Evolutionary conservation across 2,329 filamentous ascomycete genomes (phyloP).

Genomic region (Aureobasidium vineae): DNA sequence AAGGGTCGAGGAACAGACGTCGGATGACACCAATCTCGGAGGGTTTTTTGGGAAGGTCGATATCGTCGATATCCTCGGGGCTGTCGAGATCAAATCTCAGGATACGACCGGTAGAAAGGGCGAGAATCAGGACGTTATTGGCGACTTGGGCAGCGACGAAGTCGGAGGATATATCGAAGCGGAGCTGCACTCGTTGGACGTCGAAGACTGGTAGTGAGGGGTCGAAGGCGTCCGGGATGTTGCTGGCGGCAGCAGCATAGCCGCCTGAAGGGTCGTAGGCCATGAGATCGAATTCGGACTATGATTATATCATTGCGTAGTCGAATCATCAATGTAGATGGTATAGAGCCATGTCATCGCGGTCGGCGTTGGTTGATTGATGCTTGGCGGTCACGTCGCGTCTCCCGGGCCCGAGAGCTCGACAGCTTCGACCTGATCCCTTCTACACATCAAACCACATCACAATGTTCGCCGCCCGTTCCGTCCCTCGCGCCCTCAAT

Average conservation of each 20-base stretch:
- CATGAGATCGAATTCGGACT: conserved; percentile 27
- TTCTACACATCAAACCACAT: neutral
- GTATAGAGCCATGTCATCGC: conserved; percentile 15
- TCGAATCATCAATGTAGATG: neutral
- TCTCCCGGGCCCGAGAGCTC: neutral
- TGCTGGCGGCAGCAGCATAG: conserved; percentile 32
- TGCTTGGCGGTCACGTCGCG: no score
- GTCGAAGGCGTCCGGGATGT: conserved; percentile 23
- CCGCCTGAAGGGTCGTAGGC: conserved; percentile 32
- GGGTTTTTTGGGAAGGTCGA: conserved; percentile 91
- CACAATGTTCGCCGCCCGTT: conserved; percentile 50
- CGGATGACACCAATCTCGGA: conserved; percentile 89
- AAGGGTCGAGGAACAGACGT: conserved; percentile 96
- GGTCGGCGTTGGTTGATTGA: conserved; percentile 15
- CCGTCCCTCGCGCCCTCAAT: conserved; percentile 45
- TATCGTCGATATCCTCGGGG: conserved; percentile 93
- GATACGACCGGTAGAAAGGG: conserved; percentile 87
- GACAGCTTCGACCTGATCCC: neutral
- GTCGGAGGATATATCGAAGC: conserved; percentile 91
- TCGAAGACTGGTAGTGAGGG: conserved; percentile 81
- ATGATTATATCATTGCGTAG: neutral
- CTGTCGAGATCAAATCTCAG: conserved; percentile 91
- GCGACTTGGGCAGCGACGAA: conserved; percentile 96
- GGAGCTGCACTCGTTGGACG: conserved; percentile 85
- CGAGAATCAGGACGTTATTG: conserved; percentile 93